Evolutionary conservation across 768 basidiomycete species (phyloP).

Genomic region (Tricholoma hemisulphureum): DNA sequence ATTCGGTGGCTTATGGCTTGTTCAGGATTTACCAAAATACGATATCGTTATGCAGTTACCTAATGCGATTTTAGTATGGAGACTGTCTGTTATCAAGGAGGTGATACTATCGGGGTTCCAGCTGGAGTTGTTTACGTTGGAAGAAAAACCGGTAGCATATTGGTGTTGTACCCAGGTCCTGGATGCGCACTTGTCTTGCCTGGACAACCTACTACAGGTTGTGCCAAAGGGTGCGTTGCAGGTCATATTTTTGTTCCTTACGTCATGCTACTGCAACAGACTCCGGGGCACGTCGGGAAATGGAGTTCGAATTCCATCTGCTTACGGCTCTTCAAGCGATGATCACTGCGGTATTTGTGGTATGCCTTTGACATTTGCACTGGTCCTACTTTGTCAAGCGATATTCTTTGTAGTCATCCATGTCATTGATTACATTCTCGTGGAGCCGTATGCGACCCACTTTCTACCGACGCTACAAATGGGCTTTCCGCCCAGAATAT

Average conservation of each 20-base stretch:
- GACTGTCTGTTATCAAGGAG: slow-evolving; percentile 61
- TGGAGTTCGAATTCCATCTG: slow-evolving; percentile 48
- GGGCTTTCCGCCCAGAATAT: slow-evolving; percentile 67
- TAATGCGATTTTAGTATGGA: slow-evolving; percentile 51
- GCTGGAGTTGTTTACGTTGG: slow-evolving; percentile 64
- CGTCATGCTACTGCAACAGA: slow-evolving; percentile 25
- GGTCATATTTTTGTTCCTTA: neutral
- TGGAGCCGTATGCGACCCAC: slow-evolving; percentile 55
- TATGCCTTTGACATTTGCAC: slow-evolving; percentile 26
- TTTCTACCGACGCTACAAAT: slow-evolving; percentile 71
- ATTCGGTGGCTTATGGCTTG: neutral
- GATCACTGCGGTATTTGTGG: slow-evolving; percentile 52
- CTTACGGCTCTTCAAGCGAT: slow-evolving; percentile 59
- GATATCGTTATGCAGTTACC: slow-evolving; percentile 44
- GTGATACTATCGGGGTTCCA: slow-evolving; percentile 76
- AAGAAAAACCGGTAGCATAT: slow-evolving; percentile 73
- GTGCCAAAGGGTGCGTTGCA: slow-evolving; percentile 37
- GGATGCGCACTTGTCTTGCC: slow-evolving; percentile 50
- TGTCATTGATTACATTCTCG: slow-evolving; percentile 45
- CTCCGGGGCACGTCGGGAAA: slow-evolving; percentile 41
- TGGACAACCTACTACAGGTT: slow-evolving; percentile 46
- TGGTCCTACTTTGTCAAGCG: neutral
- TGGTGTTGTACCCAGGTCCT: slow-evolving; percentile 66
- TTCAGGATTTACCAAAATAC: slow-evolving; percentile 30
- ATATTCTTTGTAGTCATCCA: slow-evolving; percentile 44